A percentile compares a stretch with the other conserved stretches of the same genome.
Evolutionary conservation across 371 early-diverging fungal genomes (phyloP).

Genomic region (Mortierella sp.): DNA sequence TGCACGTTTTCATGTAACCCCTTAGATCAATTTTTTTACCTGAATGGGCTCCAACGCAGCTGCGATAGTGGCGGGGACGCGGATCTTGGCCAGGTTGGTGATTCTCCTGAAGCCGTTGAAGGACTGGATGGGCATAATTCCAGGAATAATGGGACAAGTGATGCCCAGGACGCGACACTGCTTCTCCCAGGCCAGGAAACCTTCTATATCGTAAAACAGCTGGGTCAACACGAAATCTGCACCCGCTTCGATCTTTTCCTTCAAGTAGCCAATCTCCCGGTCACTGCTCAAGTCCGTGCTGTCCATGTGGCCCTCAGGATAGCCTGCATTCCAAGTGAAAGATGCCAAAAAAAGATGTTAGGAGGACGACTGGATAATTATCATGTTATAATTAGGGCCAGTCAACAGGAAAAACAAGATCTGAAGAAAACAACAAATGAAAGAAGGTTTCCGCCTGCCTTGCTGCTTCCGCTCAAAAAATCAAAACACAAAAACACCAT

Average conservation of each 20-base stretch:
- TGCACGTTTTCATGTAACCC: too few species aligned
- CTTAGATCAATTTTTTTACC: slow-evolving; percentile 41
- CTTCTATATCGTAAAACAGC: slow-evolving; percentile 89
- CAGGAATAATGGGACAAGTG: slow-evolving; percentile 91
- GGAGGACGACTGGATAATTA: not conserved
- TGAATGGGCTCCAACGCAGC: slow-evolving; percentile 85
- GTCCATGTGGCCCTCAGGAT: slow-evolving; percentile 97
- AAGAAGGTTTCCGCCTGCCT: not conserved
- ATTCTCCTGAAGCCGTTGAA: slow-evolving; percentile 93
- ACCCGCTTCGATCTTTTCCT: slow-evolving; percentile 91
- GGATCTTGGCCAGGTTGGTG: slow-evolving; percentile 84
- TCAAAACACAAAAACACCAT: not conserved
- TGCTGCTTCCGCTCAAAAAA: not conserved
- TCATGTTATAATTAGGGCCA: not conserved
- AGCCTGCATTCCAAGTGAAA: slow-evolving; percentile 61
- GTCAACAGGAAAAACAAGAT: not conserved
- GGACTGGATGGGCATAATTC: slow-evolving; percentile 95
- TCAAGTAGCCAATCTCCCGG: slow-evolving; percentile 78
- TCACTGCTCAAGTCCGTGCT: slow-evolving; percentile 55
- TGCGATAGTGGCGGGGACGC: slow-evolving; percentile 80
- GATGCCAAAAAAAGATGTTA: not conserved
- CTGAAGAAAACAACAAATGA: not conserved
- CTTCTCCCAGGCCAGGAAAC: slow-evolving; percentile 83
- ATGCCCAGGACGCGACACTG: slow-evolving; percentile 81
- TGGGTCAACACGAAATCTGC: slow-evolving; percentile 97